Percentiles rank a stretch among this genome's conserved stretches.
Conservation (phyloP, 2,329 filamentous ascomycete genomes). For the Pseudopyrenochaeta lycopersici region DNA sequence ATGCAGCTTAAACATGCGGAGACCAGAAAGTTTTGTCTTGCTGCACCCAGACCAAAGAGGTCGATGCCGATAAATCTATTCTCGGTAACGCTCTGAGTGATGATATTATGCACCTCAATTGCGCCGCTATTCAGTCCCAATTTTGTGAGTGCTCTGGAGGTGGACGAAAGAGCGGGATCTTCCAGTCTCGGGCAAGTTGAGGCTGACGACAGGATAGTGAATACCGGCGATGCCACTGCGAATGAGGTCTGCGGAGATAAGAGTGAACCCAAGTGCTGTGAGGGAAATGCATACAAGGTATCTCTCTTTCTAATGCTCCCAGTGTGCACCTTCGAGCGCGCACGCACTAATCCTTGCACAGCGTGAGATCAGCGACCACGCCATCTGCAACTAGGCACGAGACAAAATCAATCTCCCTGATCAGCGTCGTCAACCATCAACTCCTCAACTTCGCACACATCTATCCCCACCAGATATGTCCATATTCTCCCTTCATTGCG, state of each 20-base stretch:
- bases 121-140: neutral
- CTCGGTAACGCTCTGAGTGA: neutral
- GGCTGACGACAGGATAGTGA: neutral
- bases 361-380: neutral
- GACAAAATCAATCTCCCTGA: no score
- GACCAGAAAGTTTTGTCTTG: neutral
- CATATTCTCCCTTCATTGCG: no score
- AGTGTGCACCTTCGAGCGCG: neutral
- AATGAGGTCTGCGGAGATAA: neutral
- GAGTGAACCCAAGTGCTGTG: neutral
- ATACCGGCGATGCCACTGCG: neutral
- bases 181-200: neutral
- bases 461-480: no score
- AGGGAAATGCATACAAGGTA: neutral
- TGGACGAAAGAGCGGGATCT: no score
- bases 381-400: neutral
- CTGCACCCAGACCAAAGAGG: neutral
- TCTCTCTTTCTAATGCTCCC: neutral
- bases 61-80: neutral
- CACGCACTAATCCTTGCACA: no score
- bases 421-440: no score
- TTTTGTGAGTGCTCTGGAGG: neutral
- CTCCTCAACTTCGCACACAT: no score
- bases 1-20: neutral
- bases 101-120: neutral